Conservation (phyloP, 1,284 basidiomycete genomes). For the Ganoderma multipileum region DNA sequence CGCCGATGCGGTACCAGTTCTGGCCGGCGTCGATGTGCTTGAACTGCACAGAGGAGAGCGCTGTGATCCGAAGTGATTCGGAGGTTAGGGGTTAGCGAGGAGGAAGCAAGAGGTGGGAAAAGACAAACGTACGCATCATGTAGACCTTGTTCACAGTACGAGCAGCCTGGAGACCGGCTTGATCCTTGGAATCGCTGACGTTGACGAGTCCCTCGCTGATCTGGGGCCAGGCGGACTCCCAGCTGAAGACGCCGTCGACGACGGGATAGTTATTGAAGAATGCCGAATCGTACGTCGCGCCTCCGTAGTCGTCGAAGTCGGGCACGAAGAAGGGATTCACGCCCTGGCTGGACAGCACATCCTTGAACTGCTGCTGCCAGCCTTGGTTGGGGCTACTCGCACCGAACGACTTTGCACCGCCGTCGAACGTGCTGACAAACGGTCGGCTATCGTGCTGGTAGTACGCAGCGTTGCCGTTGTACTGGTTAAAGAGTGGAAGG, state of each 20-base stretch:
- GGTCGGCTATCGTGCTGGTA: constrained; percentile 23
- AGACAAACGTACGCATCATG: constrained; percentile 23
- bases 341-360: constrained; percentile 16
- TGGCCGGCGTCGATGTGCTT: constrained; percentile 27
- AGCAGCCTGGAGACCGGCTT: constrained; percentile 17
- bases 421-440: constrained; percentile 28
- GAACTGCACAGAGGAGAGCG: constrained; percentile 26
- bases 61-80: not conserved
- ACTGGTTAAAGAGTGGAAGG: constrained; percentile 25
- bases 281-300: constrained; percentile 19
- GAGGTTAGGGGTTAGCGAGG: no score
- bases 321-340: constrained; percentile 27
- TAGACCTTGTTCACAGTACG: constrained; percentile 22
- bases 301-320: constrained; percentile 25
- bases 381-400: constrained; percentile 22
- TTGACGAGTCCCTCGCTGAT: constrained; percentile 20
- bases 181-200: constrained; percentile 25
- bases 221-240: constrained; percentile 27
- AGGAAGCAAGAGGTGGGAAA: no score
- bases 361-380: constrained; percentile 25
- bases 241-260: constrained; percentile 26
- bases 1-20: constrained; percentile 28
- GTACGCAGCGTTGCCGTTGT: constrained; percentile 23
- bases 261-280: constrained; percentile 26
- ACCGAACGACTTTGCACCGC: constrained; percentile 23